phyloP scores from a whole-genome alignment of 495 filamentous ascomycete species.

The Immersiella caudata region DNA sequence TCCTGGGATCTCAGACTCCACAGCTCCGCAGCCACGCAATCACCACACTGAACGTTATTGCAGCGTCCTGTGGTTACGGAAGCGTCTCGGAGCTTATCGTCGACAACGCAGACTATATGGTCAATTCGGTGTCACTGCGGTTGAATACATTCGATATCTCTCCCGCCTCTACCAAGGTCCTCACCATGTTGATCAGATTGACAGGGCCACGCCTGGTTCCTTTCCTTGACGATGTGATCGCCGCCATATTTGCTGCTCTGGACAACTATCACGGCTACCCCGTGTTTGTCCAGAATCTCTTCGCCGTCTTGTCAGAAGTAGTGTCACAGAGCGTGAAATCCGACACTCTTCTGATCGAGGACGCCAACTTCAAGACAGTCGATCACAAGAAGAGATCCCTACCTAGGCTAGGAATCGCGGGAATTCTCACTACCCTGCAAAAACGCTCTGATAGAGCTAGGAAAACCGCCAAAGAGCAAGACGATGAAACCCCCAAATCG shows the following conservation, averaged over 20 bases:
- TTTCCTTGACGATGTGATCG: conserved; percentile 88
- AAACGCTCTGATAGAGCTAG: conserved; percentile 23
- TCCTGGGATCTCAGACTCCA: conserved; percentile 72
- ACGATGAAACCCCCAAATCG: conserved; percentile 26
- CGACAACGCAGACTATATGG: conserved; percentile 94
- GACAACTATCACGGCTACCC: conserved; percentile 95
- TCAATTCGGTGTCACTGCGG: conserved; percentile 86
- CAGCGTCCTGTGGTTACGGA: conserved; percentile 71
- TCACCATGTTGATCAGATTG: conserved; percentile 92
- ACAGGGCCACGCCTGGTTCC: conserved; percentile 81
- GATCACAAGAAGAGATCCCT: conserved; percentile 40
- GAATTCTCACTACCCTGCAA: conserved; percentile 28
- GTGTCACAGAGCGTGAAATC: conserved; percentile 78
- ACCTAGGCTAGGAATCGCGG: conserved; percentile 15
- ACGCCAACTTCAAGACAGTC: conserved; percentile 27
- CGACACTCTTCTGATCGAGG: conserved; percentile 55
- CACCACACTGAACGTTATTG: conserved; percentile 76
- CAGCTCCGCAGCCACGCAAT: conserved; percentile 81
- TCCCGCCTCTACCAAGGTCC: conserved; percentile 84
- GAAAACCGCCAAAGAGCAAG: conserved; percentile 37
- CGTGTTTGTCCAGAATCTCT: conserved; percentile 79
- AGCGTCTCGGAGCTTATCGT: conserved; percentile 79
- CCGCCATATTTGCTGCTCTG: conserved; percentile 84
- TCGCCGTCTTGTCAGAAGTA: conserved; percentile 76
- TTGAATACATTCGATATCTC: conserved; percentile 91